Percentiles rank a stretch among this genome's conserved stretches.
Evolutionary conservation across 371 early-diverging fungal species (phyloP).

Genomic region (Apophysomyces elegans): DNA sequence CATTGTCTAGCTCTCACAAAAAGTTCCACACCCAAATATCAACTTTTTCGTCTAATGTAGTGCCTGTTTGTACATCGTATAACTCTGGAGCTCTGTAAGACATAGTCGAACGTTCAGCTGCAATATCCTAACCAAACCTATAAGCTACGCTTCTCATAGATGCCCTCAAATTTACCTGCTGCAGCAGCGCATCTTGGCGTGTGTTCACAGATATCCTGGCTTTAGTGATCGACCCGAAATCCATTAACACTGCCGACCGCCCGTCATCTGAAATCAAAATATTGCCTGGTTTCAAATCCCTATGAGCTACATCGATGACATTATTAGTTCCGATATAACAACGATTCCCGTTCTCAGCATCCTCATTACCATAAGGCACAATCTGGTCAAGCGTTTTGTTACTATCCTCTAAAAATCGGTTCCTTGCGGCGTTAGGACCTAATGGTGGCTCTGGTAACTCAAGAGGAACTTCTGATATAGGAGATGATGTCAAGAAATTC

Average conservation of each 20-base stretch:
- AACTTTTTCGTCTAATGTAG: constrained; percentile 67
- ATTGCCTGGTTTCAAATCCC: constrained; percentile 77
- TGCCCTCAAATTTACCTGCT: constrained; percentile 43
- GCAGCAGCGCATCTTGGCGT: constrained; percentile 63
- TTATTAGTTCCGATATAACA: not conserved
- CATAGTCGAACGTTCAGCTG: constrained; percentile 72
- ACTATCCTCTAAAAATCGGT: not conserved
- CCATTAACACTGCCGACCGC: constrained; percentile 69
- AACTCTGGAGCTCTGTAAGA: constrained; percentile 80
- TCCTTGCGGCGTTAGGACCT: not conserved
- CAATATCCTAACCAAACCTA: constrained; percentile 44
- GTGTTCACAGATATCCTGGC: constrained; percentile 61
- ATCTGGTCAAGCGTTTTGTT: constrained; percentile 3
- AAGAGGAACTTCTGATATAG: constrained; percentile 7
- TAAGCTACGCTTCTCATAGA: not conserved
- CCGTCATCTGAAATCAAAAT: constrained; percentile 67
- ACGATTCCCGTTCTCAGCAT: not conserved
- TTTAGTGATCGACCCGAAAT: constrained; percentile 69
- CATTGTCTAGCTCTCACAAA: not conserved
- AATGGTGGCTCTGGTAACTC: not conserved
- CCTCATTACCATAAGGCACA: constrained; percentile 17
- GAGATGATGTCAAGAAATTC: constrained; percentile 5
- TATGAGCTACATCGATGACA: constrained; percentile 50
- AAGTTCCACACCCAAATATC: constrained; percentile 68
- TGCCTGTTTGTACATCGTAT: constrained; percentile 72